A percentile compares a stretch with the other conserved stretches of the same genome.
Evolutionary conservation across 257 asterid species (phyloP).

Genomic region (Galeopsis tetrahit): DNA sequence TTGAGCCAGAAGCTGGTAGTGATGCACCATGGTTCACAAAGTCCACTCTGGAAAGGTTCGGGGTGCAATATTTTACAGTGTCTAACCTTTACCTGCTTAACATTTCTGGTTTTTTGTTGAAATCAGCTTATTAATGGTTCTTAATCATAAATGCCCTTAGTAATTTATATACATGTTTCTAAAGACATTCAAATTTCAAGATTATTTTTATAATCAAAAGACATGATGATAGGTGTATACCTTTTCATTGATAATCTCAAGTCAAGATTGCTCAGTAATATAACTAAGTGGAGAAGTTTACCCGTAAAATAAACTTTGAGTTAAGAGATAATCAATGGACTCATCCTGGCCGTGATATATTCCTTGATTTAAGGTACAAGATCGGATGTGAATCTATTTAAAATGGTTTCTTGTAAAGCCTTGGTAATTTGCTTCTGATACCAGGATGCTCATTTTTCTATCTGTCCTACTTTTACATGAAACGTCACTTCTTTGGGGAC

Average conservation of each 20-base stretch:
- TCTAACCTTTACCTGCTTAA: constrained; percentile 18
- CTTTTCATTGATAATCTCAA: constrained; percentile 1
- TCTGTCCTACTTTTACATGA: background rate
- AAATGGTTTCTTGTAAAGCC: constrained; percentile 12
- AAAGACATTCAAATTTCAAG: background rate
- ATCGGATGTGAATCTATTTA: constrained; percentile 4
- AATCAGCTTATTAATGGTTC: constrained; percentile 13
- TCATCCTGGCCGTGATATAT: constrained; percentile 14
- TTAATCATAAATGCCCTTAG: constrained; percentile 1
- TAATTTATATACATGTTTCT: background rate
- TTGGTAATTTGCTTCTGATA: constrained; percentile 2
- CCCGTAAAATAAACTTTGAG: background rate
- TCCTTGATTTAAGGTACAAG: constrained; percentile 5
- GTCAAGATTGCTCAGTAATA: constrained; percentile 17
- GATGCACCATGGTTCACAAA: constrained; percentile 92
- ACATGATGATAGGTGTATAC: background rate
- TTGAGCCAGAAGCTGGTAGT: constrained; percentile 60
- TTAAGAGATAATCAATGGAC: background rate
- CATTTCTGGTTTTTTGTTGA: constrained; percentile 17
- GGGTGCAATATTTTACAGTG: constrained; percentile 30
- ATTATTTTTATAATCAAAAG: constrained; percentile 15
- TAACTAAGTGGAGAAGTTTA: background rate
- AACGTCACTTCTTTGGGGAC: background rate
- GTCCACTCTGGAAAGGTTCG: constrained; percentile 93
- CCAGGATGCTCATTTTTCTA: background rate